Conservation (phyloP, 2,329 filamentous ascomycete species). For the Xylariaceae sp. region DNA sequence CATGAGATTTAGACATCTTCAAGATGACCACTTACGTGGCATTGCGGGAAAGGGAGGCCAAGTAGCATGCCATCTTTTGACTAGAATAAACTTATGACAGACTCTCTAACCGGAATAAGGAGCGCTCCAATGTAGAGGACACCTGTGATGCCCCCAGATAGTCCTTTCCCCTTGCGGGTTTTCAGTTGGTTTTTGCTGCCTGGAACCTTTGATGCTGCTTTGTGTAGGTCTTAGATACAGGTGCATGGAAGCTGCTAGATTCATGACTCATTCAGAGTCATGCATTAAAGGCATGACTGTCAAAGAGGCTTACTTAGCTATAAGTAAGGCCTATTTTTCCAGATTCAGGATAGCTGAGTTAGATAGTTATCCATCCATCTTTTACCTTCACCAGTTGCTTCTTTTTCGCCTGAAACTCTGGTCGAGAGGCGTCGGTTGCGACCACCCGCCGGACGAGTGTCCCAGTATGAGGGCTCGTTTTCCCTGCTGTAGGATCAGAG, state of each 20-base stretch:
- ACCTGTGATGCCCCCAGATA: constrained; percentile 24
- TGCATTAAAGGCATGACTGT: no score
- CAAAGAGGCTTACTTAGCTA: no score
- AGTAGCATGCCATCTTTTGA: constrained; percentile 23
- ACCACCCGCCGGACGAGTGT: constrained; percentile 34
- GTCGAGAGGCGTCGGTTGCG: constrained; percentile 29
- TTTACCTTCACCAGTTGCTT: no score
- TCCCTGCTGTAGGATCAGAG: constrained; percentile 13
- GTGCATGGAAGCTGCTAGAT: no score
- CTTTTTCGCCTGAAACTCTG: constrained; percentile 26
- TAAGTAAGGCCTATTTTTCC: no score
- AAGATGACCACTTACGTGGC: constrained; percentile 26
- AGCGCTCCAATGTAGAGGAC: constrained; percentile 30
- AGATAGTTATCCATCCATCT: no score
- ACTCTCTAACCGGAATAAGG: constrained; percentile 30
- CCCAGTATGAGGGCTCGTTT: constrained; percentile 30
- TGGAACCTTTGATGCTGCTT: no score
- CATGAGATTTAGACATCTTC: no score
- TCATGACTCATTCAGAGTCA: no score
- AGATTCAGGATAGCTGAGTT: no score
- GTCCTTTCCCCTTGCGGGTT: constrained; percentile 15
- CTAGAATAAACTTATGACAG: constrained; percentile 29
- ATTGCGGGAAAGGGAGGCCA: constrained; percentile 25
- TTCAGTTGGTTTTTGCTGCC: no score
- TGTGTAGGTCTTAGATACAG: no score